Conservation (phyloP, 2,329 filamentous ascomycete species). For the Pseudogymnoascus sp. region DNA sequence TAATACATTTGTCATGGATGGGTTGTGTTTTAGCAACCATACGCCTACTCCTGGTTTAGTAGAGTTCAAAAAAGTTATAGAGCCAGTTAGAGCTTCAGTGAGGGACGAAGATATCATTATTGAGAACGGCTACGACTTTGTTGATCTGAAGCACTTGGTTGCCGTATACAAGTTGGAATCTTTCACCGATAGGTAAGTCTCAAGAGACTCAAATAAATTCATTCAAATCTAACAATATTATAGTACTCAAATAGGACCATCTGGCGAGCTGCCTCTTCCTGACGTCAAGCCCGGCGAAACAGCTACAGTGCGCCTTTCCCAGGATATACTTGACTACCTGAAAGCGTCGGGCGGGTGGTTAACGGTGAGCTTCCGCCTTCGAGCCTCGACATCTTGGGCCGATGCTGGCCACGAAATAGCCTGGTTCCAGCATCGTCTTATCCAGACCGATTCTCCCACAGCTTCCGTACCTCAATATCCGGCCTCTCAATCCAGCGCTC, state of each 20-base stretch:
- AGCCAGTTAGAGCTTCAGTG: slow-evolving; percentile 42
- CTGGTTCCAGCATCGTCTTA: slow-evolving; percentile 31
- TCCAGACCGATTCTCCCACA: not conserved
- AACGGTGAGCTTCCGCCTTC: slow-evolving; percentile 38
- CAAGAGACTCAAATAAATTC: not conserved
- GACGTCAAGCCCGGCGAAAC: slow-evolving; percentile 33
- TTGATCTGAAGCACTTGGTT: slow-evolving; percentile 42
- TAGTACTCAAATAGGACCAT: slow-evolving; percentile 26
- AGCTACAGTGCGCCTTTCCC: slow-evolving; percentile 30
- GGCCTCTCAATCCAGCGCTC: slow-evolving; percentile 9
- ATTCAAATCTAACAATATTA: not conserved
- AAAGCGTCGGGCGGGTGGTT: slow-evolving; percentile 36
- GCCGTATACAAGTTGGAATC: slow-evolving; percentile 39
- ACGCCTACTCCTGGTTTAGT: slow-evolving; percentile 48
- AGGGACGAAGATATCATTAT: slow-evolving; percentile 32
- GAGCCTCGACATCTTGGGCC: slow-evolving; percentile 43
- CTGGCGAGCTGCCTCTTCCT: slow-evolving; percentile 37
- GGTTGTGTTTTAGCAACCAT: slow-evolving; percentile 47
- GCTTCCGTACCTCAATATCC: slow-evolving; percentile 17
- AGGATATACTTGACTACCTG: slow-evolving; percentile 15
- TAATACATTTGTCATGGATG: slow-evolving; percentile 56
- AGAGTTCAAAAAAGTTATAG: slow-evolving; percentile 51
- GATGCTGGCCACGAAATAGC: slow-evolving; percentile 46
- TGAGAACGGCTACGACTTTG: slow-evolving; percentile 46
- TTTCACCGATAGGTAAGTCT: slow-evolving; percentile 35